Percentiles rank a stretch among this genome's conserved stretches.
phyloP scores from a whole-genome alignment of 805 yeast genomes.

The Metschnikowia gelsemii region DNA sequence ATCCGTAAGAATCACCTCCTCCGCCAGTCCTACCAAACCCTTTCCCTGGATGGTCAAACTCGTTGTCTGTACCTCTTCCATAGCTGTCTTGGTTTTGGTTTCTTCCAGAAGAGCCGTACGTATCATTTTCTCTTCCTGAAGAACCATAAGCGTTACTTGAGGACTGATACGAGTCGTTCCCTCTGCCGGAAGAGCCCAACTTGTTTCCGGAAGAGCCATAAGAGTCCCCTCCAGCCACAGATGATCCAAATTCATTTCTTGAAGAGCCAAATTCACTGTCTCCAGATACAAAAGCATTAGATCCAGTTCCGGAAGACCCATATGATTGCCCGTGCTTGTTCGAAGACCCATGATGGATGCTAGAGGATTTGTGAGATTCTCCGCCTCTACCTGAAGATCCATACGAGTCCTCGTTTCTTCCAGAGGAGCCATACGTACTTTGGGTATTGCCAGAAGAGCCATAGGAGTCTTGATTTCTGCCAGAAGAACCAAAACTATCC shows the following conservation, averaged over 20 bases:
- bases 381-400: no score
- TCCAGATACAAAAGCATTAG: no score
- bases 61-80: conserved; percentile 15
- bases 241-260: background rate
- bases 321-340: background rate
- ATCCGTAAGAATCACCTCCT: conserved; percentile 21
- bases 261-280: background rate
- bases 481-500: background rate
- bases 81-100: no score
- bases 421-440: background rate
- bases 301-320: background rate
- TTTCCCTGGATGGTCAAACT: conserved; percentile 1
- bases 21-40: conserved; percentile 24
- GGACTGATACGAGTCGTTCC: conserved; percentile 23
- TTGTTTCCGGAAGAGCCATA: conserved; percentile 22
- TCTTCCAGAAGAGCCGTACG: no score
- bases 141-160: conserved; percentile 25
- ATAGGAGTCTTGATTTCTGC: conserved; percentile 18
- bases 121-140: no score
- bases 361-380: background rate
- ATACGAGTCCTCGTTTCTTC: conserved; percentile 14
- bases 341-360: background rate
- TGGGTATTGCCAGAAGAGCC: conserved; percentile 11
- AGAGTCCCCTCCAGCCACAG: conserved; percentile 9
- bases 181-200: conserved; percentile 17